Conservation (phyloP, 331 rosid genomes). For the Quercus tomentella region DNA sequence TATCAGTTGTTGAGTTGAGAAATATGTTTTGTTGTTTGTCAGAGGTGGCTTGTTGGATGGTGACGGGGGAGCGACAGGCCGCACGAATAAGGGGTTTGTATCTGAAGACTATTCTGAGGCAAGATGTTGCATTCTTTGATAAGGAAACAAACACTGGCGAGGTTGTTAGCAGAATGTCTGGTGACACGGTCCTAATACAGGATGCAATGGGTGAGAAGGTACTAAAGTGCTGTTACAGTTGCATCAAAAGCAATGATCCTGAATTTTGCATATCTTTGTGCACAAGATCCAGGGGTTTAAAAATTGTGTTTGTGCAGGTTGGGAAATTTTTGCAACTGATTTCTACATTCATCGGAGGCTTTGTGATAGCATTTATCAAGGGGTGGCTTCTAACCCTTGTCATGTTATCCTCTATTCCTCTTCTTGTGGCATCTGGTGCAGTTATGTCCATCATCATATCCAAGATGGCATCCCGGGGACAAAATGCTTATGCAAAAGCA, state of each 20-base stretch:
- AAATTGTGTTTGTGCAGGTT: constrained; percentile 16
- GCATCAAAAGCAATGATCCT: background rate
- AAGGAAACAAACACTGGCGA: constrained; percentile 31
- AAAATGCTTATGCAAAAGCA: constrained; percentile 22
- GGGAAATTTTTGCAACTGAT: constrained; percentile 32
- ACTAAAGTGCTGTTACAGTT: background rate
- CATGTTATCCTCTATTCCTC: constrained; percentile 24
- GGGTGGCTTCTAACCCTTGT: constrained; percentile 37
- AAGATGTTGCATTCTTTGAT: constrained; percentile 33
- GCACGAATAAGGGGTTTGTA: constrained; percentile 31
- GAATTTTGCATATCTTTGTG: too few species aligned
- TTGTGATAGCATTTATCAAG: constrained; percentile 22
- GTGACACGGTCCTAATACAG: constrained; percentile 36
- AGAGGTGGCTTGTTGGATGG: constrained; percentile 45
- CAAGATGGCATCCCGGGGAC: constrained; percentile 22
- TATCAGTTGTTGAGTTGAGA: background rate
- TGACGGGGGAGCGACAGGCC: constrained; percentile 40
- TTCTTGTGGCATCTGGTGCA: constrained; percentile 15
- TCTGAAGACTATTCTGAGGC: constrained; percentile 30
- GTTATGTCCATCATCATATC: background rate
- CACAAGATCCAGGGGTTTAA: background rate
- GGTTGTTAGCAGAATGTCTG: constrained; percentile 34
- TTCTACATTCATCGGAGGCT: constrained; percentile 24
- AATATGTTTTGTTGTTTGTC: background rate
- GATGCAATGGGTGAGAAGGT: constrained; percentile 46